These are phyloP conservation scores for Colletotrichum sansevieriae DNA, from an alignment of 2,329 filamentous ascomycete genomes.

Conservation along the genomic window DNA sequence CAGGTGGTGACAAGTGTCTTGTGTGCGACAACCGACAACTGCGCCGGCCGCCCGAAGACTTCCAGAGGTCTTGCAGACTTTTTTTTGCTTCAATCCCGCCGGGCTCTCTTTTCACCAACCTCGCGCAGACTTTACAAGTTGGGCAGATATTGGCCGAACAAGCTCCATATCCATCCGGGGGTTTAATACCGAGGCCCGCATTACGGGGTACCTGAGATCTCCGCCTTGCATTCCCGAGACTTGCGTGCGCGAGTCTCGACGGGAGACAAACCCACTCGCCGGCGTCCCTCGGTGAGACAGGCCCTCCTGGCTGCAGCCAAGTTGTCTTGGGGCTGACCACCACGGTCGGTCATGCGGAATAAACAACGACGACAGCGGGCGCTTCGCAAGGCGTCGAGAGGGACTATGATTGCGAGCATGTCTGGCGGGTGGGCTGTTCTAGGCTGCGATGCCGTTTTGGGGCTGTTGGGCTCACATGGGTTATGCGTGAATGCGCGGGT, in stretches of 20 bases:
- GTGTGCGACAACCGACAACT: conserved; percentile 27
- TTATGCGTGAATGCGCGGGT: too few relatives aligned
- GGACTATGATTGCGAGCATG: background rate
- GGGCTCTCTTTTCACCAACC: background rate
- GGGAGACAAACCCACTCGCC: conserved; percentile 31
- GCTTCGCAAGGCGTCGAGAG: conserved; percentile 6
- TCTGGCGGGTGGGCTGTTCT: background rate
- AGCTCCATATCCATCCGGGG: conserved; percentile 6
- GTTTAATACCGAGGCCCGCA: conserved; percentile 37
- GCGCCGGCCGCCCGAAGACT: conserved; percentile 21
- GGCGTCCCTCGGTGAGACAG: conserved; percentile 18
- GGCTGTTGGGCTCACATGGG: too few relatives aligned
- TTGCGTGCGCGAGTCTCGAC: conserved; percentile 27
- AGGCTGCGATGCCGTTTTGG: background rate
- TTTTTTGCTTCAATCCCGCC: background rate
- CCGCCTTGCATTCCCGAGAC: conserved; percentile 38
- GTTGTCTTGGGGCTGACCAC: conserved; percentile 25
- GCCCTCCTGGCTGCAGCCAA: conserved; percentile 7
- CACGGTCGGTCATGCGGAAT: conserved; percentile 30
- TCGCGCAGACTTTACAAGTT: background rate
- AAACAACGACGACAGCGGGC: conserved; percentile 30
- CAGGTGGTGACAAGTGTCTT: conserved; percentile 30
- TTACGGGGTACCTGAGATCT: conserved; percentile 33
- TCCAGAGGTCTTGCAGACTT: background rate
- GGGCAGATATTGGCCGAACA: conserved; percentile 6